Base-by-base conservation (phyloP, 2,329 filamentous ascomycete genomes). In the Aspergillus fructus region DNA sequence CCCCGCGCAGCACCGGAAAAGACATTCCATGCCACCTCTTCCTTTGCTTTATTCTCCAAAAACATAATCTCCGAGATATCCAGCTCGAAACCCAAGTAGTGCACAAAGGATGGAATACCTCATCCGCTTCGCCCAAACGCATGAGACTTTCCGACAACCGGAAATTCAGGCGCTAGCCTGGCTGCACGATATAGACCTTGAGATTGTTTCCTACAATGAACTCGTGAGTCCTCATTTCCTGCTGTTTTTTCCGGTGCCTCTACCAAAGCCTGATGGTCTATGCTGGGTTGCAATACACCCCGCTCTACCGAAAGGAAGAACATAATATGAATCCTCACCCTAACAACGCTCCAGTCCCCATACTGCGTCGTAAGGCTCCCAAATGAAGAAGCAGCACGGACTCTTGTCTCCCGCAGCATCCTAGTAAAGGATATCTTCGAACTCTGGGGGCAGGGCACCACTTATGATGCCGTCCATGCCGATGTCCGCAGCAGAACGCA, bases 61-160 rank as follows among this genome's bases (percentile, higher is more conserved):
- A 37, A 21, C 23, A 9, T 19, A 48, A 13, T 17, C 17, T n/a
- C 21, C 23, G 19, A 23, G 27, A 11, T 9, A 53, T 24, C 19
- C 4, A 49, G 49, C 11, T 37, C 17, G 9, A 11, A 46, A 17
- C 15, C 46, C 8, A 33, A 47, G 42, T 49, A 50, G 12, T 24
- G 27, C 37, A 33, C 37, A 37, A 43, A 55, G 33, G 49, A 84
- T 83, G 85, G 85, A 96, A 61, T 97, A 90, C 70, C 83, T 99
- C 59, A 87, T 99, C 62, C 90, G 93, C 66, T 92, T 97, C 71
- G 89, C 88, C 45, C 94, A 97, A 75, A 81, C 84, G 58, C 93
- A 97, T 73, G 91, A 97, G 78, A 89, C 85, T n/a, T 99, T 99
- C 72, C 89, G 93, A 40, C 81, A 86, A 55, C 85, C 93, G 3